A percentile compares a stretch with the other conserved stretches of the same genome.
Evolutionary conservation across 2,329 filamentous ascomycete genomes (phyloP).

Genomic region (Xylariaceae sp.): DNA sequence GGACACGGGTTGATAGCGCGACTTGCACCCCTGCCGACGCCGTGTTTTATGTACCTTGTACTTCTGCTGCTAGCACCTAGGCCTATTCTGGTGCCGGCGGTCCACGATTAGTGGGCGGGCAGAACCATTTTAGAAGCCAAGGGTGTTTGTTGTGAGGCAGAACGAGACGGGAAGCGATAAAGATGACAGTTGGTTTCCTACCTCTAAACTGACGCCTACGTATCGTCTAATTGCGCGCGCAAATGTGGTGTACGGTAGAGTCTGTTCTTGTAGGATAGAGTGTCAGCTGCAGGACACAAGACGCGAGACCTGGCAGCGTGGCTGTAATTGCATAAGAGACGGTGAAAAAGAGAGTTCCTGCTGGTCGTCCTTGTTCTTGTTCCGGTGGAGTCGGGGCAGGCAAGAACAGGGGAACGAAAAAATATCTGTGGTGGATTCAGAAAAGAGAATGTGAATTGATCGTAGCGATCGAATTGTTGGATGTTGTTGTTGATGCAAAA

Average conservation of each 20-base stretch:
- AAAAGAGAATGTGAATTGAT: slow-evolving; percentile 10
- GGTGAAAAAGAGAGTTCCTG: neutral
- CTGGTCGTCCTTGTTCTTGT: neutral
- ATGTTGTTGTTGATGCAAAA: neutral
- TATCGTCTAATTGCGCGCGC: slow-evolving; percentile 10
- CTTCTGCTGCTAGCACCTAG: slow-evolving; percentile 6
- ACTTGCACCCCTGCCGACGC: slow-evolving; percentile 17
- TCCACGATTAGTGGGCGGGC: neutral
- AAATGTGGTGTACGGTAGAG: no score
- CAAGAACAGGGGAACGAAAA: neutral
- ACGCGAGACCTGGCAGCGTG: slow-evolving; percentile 1
- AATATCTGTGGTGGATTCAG: neutral
- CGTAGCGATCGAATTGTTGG: neutral
- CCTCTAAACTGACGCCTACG: neutral
- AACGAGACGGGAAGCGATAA: no score
- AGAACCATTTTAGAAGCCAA: slow-evolving; percentile 11
- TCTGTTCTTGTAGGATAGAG: no score
- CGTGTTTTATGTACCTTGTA: slow-evolving; percentile 18
- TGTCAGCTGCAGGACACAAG: no score
- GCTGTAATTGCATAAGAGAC: slow-evolving; percentile 8
- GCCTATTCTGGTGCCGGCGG: neutral
- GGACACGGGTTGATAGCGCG: slow-evolving; percentile 28
- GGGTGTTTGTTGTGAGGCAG: slow-evolving; percentile 10
- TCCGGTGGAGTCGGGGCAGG: neutral
- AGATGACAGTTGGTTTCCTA: neutral